Evolutionary conservation across 169 alveolate genomes (phyloP).

Genomic region (Babesia divergens): DNA sequence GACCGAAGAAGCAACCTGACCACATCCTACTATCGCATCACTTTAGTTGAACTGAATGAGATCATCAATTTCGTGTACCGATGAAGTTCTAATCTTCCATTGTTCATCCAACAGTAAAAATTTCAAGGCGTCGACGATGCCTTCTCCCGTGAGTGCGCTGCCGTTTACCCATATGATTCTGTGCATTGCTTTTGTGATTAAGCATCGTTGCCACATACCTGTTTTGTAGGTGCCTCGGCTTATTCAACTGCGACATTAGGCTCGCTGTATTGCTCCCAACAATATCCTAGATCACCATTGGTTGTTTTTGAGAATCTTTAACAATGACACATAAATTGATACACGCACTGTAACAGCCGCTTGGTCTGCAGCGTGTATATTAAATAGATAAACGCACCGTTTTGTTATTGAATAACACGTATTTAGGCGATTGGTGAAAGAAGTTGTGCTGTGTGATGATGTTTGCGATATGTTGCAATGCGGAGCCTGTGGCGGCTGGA

Average conservation of each 20-base stretch:
- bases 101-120: conserved; percentile 39
- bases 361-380: too few relatives aligned
- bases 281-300: background rate
- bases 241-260: background rate
- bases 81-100: background rate
- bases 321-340: background rate
- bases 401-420: conserved; percentile 51
- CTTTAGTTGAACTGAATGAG: conserved; percentile 10
- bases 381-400: too few relatives aligned
- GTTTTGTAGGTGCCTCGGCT: conserved; percentile 29
- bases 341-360: too few relatives aligned
- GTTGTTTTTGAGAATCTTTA: background rate
- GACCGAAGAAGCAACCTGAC: conserved; percentile 1
- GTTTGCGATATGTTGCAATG: conserved; percentile 3
- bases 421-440: conserved; percentile 51
- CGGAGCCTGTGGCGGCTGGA: background rate
- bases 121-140: conserved; percentile 22
- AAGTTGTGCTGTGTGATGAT: conserved; percentile 53
- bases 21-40: too few relatives aligned
- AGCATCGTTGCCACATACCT: conserved; percentile 9
- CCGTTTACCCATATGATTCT: conserved; percentile 44
- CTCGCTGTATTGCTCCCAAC: background rate
- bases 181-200: background rate
- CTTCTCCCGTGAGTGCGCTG: conserved; percentile 60
- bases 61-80: background rate